A percentile compares a stretch with the other conserved stretches of the same genome.
These are phyloP conservation scores for Carex sylvatica DNA, from an alignment of 202 grass and related monocot genomes.

Conservation along the genomic window DNA sequence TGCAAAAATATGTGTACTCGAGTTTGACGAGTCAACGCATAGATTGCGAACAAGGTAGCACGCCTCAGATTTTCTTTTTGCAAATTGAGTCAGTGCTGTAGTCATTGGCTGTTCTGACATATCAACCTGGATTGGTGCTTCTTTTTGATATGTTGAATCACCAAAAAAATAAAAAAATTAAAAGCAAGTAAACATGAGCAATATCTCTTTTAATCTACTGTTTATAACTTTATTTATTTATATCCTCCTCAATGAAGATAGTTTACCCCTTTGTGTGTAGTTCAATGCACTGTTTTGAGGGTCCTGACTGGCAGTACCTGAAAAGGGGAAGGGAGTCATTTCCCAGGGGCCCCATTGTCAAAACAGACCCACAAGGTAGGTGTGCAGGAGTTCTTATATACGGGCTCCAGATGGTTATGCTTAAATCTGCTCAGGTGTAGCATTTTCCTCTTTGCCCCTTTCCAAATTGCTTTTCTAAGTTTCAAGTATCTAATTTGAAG, in stretches of 20 bases:
- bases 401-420: constrained; percentile 73
- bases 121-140: not conserved
- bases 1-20: constrained; percentile 71
- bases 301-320: constrained; percentile 85
- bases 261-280: constrained; percentile 42
- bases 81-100: not conserved
- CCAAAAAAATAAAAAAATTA: not conserved
- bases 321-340: constrained; percentile 96
- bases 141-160: not conserved
- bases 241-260: not conserved
- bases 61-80: not conserved
- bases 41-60: constrained; percentile 63
- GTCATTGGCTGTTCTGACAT: not conserved
- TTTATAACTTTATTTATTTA: constrained; percentile 18
- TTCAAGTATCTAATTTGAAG: not conserved
- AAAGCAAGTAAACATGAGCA: not conserved
- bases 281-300: constrained; percentile 99
- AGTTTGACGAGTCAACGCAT: constrained; percentile 72
- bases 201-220: constrained; percentile 1
- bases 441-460: constrained; percentile 15
- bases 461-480: not conserved
- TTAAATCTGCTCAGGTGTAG: constrained; percentile 79
- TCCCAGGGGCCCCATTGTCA: constrained; percentile 78
- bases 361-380: constrained; percentile 79
- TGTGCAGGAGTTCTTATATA: constrained; percentile 80